Conservation (phyloP, 805 yeast genomes). For the Suhomyces xylopsoci region DNA sequence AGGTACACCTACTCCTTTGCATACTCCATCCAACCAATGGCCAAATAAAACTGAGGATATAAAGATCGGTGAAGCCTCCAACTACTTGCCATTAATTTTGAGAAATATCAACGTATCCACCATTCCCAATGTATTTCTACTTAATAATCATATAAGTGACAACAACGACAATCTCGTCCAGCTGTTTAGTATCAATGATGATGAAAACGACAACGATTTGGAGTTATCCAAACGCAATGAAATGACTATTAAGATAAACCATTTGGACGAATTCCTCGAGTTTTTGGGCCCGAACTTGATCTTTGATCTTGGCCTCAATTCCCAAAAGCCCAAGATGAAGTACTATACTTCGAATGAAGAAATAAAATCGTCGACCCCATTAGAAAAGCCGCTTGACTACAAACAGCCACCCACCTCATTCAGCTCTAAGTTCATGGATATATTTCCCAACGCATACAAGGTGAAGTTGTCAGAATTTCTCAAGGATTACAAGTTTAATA, state of each 20-base stretch:
- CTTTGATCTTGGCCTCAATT: conserved; percentile 32
- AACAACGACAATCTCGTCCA: conserved; percentile 13
- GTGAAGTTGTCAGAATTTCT: conserved; percentile 36
- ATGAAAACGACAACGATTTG: conserved; percentile 34
- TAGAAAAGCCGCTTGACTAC: conserved; percentile 10
- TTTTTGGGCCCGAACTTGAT: conserved; percentile 43
- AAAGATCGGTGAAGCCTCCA: conserved; percentile 40
- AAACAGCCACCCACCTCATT: conserved; percentile 11
- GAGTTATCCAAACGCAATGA: conserved; percentile 28
- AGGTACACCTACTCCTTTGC: not conserved
- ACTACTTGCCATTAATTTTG: conserved; percentile 65
- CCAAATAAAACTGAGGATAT: not conserved
- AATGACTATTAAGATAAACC: conserved; percentile 24
- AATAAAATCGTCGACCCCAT: not conserved
- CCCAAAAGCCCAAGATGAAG: conserved; percentile 11
- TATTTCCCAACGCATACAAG: conserved; percentile 33
- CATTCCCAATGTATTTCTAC: conserved; percentile 53
- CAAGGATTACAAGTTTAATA: conserved; percentile 18
- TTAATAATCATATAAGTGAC: conserved; percentile 28
- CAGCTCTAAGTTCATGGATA: conserved; percentile 17
- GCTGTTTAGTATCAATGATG: conserved; percentile 32
- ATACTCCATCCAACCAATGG: conserved; percentile 1
- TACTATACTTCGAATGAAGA: conserved; percentile 5
- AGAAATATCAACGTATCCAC: conserved; percentile 61
- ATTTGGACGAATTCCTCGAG: conserved; percentile 32